Evolutionary conservation across 225 moss, liverwort and hornwort species (phyloP).

Genomic region (Pseudoscleropodium purum): DNA sequence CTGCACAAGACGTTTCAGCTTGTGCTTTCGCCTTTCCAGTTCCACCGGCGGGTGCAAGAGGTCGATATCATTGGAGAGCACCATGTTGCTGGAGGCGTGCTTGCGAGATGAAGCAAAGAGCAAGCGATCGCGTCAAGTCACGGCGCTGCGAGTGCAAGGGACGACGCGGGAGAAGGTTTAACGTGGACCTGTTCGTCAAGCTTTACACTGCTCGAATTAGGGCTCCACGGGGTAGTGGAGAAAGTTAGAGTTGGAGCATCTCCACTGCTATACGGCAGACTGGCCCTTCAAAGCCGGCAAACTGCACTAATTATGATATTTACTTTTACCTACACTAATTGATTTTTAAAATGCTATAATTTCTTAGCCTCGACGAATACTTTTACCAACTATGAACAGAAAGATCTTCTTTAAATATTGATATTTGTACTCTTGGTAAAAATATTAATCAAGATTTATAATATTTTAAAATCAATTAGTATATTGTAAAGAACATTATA

Average conservation of each 20-base stretch:
- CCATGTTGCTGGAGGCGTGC: slow-evolving; percentile 1
- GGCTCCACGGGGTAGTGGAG: not conserved
- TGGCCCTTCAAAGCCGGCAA: not conserved
- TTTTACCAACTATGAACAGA: not conserved
- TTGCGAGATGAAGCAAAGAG: not conserved
- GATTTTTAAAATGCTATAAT: not conserved
- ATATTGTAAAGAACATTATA: no score
- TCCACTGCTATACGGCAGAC: not conserved
- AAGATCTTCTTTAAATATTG: not conserved
- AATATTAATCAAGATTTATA: not conserved
- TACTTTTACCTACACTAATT: not conserved
- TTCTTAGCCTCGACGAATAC: not conserved
- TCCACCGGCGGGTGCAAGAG: slow-evolving; percentile 51
- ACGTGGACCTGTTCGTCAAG: no score
- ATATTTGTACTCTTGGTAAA: not conserved
- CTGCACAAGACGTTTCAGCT: slow-evolving; percentile 56
- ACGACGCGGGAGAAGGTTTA: accelerated
- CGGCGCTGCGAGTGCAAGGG: not conserved
- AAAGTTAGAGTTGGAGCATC: not conserved
- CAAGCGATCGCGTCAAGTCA: not conserved
- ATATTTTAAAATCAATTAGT: not conserved
- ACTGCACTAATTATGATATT: not conserved
- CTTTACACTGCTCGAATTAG: not conserved
- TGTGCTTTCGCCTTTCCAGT: slow-evolving; percentile 48
- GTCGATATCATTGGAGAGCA: slow-evolving; percentile 60